phyloP scores from a whole-genome alignment of 1,139 yeast species.

The Candida sp. region DNA sequence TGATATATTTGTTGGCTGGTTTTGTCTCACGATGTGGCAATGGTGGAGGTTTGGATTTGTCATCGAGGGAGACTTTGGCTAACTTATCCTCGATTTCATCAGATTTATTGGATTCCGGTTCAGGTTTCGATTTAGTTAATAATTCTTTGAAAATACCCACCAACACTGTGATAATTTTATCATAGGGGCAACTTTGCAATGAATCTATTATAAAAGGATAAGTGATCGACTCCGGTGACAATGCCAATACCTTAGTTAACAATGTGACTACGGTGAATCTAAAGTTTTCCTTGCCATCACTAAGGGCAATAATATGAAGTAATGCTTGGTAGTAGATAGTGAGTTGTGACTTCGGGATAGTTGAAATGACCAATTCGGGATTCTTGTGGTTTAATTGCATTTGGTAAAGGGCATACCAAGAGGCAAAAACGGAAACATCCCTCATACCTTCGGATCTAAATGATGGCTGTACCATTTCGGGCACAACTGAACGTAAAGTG shows the following conservation, averaged over 20 bases:
- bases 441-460: conserved; percentile 20
- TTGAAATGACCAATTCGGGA: conserved; percentile 26
- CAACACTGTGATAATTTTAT: conserved; percentile 53
- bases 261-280: conserved; percentile 42
- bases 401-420: conserved; percentile 35
- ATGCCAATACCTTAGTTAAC: conserved; percentile 52
- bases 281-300: conserved; percentile 13
- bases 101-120: no score
- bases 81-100: conserved; percentile 7
- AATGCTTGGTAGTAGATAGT: conserved; percentile 33
- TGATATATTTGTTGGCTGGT: conserved; percentile 26
- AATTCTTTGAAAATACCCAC: conserved; percentile 69
- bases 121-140: conserved; percentile 23
- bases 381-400: conserved; percentile 13
- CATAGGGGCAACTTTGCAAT: conserved; percentile 65
- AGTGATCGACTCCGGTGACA: conserved; percentile 52
- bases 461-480: conserved; percentile 30
- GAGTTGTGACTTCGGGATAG: conserved; percentile 28
- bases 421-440: conserved; percentile 36
- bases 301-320: conserved; percentile 19
- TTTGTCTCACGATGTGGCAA: conserved; percentile 15
- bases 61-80: conserved; percentile 3
- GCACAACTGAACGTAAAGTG: conserved; percentile 31
- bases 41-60: conserved; percentile 11
- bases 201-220: conserved; percentile 66